Conservation (phyloP, 805 yeast species). For the Ogataea nakhonphanomensis region DNA sequence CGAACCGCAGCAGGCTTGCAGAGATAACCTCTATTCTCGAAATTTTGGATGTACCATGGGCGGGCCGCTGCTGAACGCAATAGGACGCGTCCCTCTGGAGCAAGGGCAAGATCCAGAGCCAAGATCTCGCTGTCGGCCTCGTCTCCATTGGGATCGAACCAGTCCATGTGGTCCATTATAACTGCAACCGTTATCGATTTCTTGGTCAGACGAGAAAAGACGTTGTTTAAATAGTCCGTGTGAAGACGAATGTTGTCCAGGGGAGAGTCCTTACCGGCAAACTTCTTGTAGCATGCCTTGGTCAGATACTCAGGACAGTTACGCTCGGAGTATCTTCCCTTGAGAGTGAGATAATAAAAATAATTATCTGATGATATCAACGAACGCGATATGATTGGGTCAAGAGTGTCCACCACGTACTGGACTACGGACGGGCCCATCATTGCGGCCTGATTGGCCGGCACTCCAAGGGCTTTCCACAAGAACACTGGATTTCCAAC, state of each 20-base stretch:
- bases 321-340: slow-evolving; percentile 53
- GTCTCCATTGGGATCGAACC: slow-evolving; percentile 67
- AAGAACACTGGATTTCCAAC: slow-evolving; percentile 82
- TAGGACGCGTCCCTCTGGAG: slow-evolving; percentile 69
- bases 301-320: slow-evolving; percentile 81
- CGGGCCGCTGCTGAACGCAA: slow-evolving; percentile 67
- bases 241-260: slow-evolving; percentile 71
- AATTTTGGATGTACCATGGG: slow-evolving; percentile 76
- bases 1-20: slow-evolving; percentile 72
- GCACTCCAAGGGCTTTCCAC: slow-evolving; percentile 91
- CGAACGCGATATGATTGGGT: slow-evolving; percentile 65
- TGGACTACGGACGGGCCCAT: slow-evolving; percentile 70
- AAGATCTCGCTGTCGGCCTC: slow-evolving; percentile 66
- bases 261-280: slow-evolving; percentile 46
- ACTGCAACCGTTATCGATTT: slow-evolving; percentile 71
- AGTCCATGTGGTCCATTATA: slow-evolving; percentile 91
- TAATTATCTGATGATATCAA: slow-evolving; percentile 70
- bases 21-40: slow-evolving; percentile 62
- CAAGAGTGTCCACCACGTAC: slow-evolving; percentile 74
- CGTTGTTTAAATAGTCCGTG: slow-evolving; percentile 76
- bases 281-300: slow-evolving; percentile 49
- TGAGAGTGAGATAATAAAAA: slow-evolving; percentile 68
- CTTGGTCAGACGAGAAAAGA: slow-evolving; percentile 59
- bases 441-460: slow-evolving; percentile 77
- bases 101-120: slow-evolving; percentile 60